phyloP scores from a whole-genome alignment of 2,329 filamentous ascomycete species.

The Sporothrix pallida region DNA sequence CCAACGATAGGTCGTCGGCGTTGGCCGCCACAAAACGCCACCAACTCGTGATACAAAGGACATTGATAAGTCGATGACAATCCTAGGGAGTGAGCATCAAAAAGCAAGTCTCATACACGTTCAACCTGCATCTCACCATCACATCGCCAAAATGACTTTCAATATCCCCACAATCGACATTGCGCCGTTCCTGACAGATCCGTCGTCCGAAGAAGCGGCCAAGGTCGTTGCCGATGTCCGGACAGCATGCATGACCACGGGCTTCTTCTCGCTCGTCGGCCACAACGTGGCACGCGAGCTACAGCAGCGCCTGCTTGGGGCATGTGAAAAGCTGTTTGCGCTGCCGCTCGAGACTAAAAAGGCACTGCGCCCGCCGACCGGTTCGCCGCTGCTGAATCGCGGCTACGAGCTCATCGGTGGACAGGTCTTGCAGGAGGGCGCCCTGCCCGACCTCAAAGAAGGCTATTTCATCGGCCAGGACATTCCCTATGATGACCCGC shows the following conservation, averaged over 20 bases:
- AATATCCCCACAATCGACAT: slow-evolving; percentile 47
- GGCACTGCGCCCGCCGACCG: slow-evolving; percentile 43
- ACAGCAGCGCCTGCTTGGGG: slow-evolving; percentile 38
- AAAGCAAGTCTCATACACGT: background rate
- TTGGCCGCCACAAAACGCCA: background rate
- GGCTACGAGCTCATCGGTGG: slow-evolving; percentile 57
- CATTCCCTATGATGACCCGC: slow-evolving; percentile 41
- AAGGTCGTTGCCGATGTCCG: slow-evolving; percentile 45
- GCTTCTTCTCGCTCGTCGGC: slow-evolving; percentile 44
- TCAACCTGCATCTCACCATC: background rate
- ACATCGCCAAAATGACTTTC: slow-evolving; percentile 24
- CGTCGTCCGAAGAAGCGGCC: slow-evolving; percentile 40
- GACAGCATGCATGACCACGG: slow-evolving; percentile 43
- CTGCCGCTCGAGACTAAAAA: slow-evolving; percentile 55
- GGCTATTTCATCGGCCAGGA: slow-evolving; percentile 51
- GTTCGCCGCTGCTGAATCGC: slow-evolving; percentile 45
- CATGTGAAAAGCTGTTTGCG: slow-evolving; percentile 54
- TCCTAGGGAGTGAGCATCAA: background rate
- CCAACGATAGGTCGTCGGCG: slow-evolving; percentile 11
- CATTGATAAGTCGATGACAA: background rate
- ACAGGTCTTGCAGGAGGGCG: slow-evolving; percentile 53
- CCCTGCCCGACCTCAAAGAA: slow-evolving; percentile 56
- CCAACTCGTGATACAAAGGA: background rate
- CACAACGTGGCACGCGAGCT: slow-evolving; percentile 40
- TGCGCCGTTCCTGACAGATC: slow-evolving; percentile 44